phyloP scores from a whole-genome alignment of 2,329 filamentous ascomycete species.

The Talaromyces piceae region DNA sequence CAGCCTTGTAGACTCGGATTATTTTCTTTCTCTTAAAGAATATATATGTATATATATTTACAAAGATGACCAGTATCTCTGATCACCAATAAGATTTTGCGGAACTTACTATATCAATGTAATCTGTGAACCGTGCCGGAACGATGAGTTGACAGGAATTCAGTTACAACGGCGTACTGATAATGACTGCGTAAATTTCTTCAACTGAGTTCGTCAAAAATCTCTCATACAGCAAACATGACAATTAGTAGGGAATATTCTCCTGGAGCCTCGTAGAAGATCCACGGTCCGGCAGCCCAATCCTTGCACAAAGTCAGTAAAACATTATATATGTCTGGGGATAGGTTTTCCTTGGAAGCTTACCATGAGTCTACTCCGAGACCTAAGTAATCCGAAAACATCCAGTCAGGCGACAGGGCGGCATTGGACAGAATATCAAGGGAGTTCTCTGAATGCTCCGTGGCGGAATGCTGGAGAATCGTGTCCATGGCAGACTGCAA shows the following conservation, averaged over 20 bases:
- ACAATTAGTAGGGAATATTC: constrained; percentile 6
- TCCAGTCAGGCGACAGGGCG: constrained; percentile 5
- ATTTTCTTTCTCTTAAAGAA: too few relatives aligned
- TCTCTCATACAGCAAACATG: background rate
- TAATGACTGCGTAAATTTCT: too few relatives aligned
- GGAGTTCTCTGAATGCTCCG: constrained; percentile 4
- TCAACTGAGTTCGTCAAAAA: too few relatives aligned
- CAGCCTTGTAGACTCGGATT: too few relatives aligned
- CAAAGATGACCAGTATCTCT: too few relatives aligned
- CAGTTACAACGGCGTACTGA: too few relatives aligned
- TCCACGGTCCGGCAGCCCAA: constrained; percentile 9
- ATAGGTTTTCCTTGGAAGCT: too few relatives aligned
- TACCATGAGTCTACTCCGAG: constrained; percentile 10
- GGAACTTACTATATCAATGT: background rate
- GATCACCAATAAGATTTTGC: too few relatives aligned
- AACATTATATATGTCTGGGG: too few relatives aligned
- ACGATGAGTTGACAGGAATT: too few relatives aligned
- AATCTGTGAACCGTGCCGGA: too few relatives aligned
- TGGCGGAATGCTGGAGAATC: constrained; percentile 4
- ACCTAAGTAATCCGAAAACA: constrained; percentile 8
- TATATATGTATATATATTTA: too few relatives aligned
- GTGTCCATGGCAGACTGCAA: constrained; percentile 11
- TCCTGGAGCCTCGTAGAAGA: constrained; percentile 10
- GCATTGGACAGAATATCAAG: constrained; percentile 4
- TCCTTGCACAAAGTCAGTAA: constrained; percentile 4